A percentile compares a stretch with the other conserved stretches of the same genome.
Conservation (phyloP, 2,329 filamentous ascomycete species). For the Talaromyces amestolkiae region DNA sequence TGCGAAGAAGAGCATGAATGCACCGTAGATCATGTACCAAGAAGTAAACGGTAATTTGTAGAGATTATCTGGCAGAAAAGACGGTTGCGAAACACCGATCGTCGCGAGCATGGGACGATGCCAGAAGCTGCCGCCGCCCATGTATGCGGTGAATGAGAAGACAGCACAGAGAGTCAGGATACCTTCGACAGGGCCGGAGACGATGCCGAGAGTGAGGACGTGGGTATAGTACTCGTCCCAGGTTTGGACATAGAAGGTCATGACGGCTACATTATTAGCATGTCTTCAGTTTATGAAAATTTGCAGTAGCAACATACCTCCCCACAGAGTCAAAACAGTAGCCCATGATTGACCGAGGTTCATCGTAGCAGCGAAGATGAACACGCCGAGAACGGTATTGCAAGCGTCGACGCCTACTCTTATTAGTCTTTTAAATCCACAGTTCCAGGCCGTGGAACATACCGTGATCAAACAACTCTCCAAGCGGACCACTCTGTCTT, state of each 20-base stretch:
- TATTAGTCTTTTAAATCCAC: background rate
- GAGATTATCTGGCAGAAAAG: slow-evolving; percentile 65
- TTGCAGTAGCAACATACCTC: slow-evolving; percentile 57
- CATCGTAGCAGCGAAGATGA: slow-evolving; percentile 88
- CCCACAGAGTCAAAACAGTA: slow-evolving; percentile 79
- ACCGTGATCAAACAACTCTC: slow-evolving; percentile 96
- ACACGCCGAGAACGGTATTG: slow-evolving; percentile 89
- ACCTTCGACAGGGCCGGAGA: slow-evolving; percentile 94
- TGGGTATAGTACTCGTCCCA: slow-evolving; percentile 99
- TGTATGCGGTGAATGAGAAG: slow-evolving; percentile 77
- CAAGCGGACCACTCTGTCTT: slow-evolving; percentile 85
- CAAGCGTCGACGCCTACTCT: slow-evolving; percentile 74
- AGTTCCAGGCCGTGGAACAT: background rate
- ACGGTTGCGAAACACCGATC: slow-evolving; percentile 63
- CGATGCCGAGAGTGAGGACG: slow-evolving; percentile 83
- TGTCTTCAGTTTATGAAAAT: background rate
- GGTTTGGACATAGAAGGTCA: slow-evolving; percentile 98
- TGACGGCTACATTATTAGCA: slow-evolving; percentile 55
- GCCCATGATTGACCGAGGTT: slow-evolving; percentile 92
- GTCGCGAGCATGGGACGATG: slow-evolving; percentile 73
- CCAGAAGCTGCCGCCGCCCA: slow-evolving; percentile 92
- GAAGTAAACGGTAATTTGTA: slow-evolving; percentile 85
- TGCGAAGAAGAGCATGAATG: slow-evolving; percentile 78
- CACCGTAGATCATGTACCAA: slow-evolving; percentile 88
- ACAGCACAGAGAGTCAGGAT: slow-evolving; percentile 79